Conservation (phyloP, 306 rosid genomes). For the Vigna nakashimae region DNA sequence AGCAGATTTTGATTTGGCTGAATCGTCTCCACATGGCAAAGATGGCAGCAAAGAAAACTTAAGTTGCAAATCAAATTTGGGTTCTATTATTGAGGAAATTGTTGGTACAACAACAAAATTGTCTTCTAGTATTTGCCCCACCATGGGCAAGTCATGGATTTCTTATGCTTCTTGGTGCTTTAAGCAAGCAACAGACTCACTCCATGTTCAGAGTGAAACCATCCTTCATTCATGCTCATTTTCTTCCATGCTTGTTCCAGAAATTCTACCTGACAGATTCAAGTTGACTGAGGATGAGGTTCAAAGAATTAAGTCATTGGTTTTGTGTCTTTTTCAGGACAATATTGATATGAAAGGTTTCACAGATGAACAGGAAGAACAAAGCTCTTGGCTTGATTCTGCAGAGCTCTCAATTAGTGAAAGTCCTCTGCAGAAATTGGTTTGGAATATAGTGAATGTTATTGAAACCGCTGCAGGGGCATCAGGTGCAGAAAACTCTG, state of each 20-base stretch:
- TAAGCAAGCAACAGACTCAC: slow-evolving; percentile 78
- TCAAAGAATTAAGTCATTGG: slow-evolving; percentile 60
- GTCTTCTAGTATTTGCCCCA: slow-evolving; percentile 83
- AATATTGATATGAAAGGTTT: slow-evolving; percentile 51
- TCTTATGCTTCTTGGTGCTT: slow-evolving; percentile 98
- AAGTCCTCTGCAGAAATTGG: slow-evolving; percentile 54
- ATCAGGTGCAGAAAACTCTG: slow-evolving; percentile 75
- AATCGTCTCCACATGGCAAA: slow-evolving; percentile 49
- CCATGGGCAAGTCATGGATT: slow-evolving; percentile 93
- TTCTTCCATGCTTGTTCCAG: slow-evolving; percentile 67
- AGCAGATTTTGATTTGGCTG: slow-evolving; percentile 60
- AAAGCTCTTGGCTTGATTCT: slow-evolving; percentile 54
- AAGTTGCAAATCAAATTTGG: slow-evolving; percentile 45
- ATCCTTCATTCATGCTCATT: slow-evolving; percentile 62
- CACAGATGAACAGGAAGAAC: slow-evolving; percentile 56
- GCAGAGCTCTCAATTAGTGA: slow-evolving; percentile 51
- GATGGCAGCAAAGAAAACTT: slow-evolving; percentile 48
- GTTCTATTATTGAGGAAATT: slow-evolving; percentile 73
- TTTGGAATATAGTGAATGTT: slow-evolving; percentile 65
- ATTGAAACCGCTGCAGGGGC: slow-evolving; percentile 82
- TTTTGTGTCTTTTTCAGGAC: slow-evolving; percentile 59
- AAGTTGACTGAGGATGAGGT: slow-evolving; percentile 77
- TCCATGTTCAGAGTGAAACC: slow-evolving; percentile 57
- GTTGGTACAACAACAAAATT: slow-evolving; percentile 80
- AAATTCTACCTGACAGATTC: slow-evolving; percentile 76